Conservation (phyloP, 805 yeast species). For the Vanderwaltozyma tropicalis region DNA sequence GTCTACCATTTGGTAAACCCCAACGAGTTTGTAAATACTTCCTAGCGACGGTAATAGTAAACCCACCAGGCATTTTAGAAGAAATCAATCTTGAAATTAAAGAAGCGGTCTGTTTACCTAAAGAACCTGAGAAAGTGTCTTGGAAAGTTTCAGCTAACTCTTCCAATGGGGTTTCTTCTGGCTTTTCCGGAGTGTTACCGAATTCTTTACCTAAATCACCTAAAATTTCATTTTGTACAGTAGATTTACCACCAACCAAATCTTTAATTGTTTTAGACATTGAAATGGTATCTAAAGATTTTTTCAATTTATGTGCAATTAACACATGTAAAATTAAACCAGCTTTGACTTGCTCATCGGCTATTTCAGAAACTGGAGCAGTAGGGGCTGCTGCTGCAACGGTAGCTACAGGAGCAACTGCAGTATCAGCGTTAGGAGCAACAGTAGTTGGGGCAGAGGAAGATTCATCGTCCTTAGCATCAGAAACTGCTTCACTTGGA, state of each 20-base stretch:
- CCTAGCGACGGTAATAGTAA: constrained; percentile 83
- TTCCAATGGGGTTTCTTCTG: constrained; percentile 93
- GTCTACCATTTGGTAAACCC: constrained; percentile 92
- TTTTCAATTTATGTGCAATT: constrained; percentile 93
- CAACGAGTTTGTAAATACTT: constrained; percentile 83
- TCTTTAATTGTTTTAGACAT: constrained; percentile 91
- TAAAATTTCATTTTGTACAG: constrained; percentile 94
- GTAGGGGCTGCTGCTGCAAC: constrained; percentile 59
- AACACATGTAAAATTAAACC: constrained; percentile 70
- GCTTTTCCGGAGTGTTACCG: constrained; percentile 96
- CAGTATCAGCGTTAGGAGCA: constrained; percentile 46
- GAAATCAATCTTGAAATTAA: constrained; percentile 85
- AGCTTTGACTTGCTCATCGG: constrained; percentile 88
- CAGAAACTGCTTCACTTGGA: constrained; percentile 38
- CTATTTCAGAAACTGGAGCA: constrained; percentile 73
- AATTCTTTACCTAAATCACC: constrained; percentile 99
- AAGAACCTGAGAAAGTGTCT: constrained; percentile 74
- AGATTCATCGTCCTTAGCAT: constrained; percentile 19
- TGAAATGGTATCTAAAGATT: constrained; percentile 75
- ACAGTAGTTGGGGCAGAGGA: constrained; percentile 32
- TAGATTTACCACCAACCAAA: constrained; percentile 95
- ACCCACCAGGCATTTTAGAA: constrained; percentile 99
- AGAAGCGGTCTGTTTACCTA: constrained; percentile 90
- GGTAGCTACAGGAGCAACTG: constrained; percentile 45
- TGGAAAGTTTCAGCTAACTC: constrained; percentile 95